Conservation (phyloP, 768 basidiomycete species). For the Exsudoporus frostii region DNA sequence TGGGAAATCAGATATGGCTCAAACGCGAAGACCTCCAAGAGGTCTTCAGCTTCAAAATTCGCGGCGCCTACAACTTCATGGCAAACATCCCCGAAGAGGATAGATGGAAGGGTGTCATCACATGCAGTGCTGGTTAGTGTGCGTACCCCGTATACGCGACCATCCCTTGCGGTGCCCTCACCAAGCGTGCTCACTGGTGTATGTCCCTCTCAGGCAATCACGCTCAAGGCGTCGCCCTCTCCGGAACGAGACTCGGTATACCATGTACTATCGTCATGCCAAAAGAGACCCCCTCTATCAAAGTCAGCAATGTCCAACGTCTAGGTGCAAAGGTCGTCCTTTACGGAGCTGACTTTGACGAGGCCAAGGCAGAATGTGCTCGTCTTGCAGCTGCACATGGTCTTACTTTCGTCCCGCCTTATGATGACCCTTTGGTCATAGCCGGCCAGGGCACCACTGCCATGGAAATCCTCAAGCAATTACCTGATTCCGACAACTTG, state of each 20-base stretch:
- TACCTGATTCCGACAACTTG: slow-evolving; percentile 68
- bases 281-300: slow-evolving; percentile 89
- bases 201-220: slow-evolving; percentile 73
- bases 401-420: slow-evolving; percentile 91
- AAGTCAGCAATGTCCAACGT: slow-evolving; percentile 92
- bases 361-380: slow-evolving; percentile 91
- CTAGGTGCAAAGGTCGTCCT: slow-evolving; percentile 93
- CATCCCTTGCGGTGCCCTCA: not conserved
- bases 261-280: slow-evolving; percentile 99
- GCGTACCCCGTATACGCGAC: slow-evolving; percentile 37
- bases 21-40: slow-evolving; percentile 97
- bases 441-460: slow-evolving; percentile 96
- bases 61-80: slow-evolving; percentile 99
- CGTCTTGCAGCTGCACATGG: slow-evolving; percentile 74
- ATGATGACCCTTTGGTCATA: slow-evolving; percentile 95
- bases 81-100: slow-evolving; percentile 83
- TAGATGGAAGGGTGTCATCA: slow-evolving; percentile 95
- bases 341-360: slow-evolving; percentile 91
- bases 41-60: slow-evolving; percentile 98
- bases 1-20: slow-evolving; percentile 93
- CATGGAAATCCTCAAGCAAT: slow-evolving; percentile 92
- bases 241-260: slow-evolving; percentile 81
- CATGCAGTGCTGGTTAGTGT: slow-evolving; percentile 95
- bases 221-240: slow-evolving; percentile 96
- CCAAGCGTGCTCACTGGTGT: not conserved